Conservation (phyloP, 768 basidiomycete genomes). For the Astraeus odoratus region DNA sequence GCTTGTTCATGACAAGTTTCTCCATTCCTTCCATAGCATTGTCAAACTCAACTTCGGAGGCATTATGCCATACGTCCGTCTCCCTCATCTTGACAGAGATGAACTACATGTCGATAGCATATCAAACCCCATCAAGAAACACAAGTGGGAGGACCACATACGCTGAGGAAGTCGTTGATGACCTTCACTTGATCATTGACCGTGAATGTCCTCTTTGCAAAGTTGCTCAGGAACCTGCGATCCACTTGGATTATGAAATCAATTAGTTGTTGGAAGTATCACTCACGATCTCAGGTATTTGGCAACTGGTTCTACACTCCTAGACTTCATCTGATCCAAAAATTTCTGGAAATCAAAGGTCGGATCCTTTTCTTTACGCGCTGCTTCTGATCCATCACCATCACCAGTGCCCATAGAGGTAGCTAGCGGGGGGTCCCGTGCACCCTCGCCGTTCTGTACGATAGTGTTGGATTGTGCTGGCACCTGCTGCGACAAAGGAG, state of each 20-base stretch:
- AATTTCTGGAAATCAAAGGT: constrained; percentile 93
- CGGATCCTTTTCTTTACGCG: constrained; percentile 32
- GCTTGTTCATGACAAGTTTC: constrained; percentile 97
- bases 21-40: constrained; percentile 99
- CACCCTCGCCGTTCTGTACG: constrained; percentile 1
- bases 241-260: neutral
- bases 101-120: constrained; percentile 49
- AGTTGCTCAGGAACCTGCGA: constrained; percentile 84
- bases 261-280: neutral
- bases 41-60: constrained; percentile 80
- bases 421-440: constrained; percentile 17
- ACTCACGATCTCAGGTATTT: constrained; percentile 93
- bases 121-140: neutral
- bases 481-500: constrained; percentile 4
- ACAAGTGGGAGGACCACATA: constrained; percentile 24
- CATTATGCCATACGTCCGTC: constrained; percentile 75
- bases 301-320: constrained; percentile 84
- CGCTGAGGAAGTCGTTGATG: constrained; percentile 87
- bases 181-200: constrained; percentile 92
- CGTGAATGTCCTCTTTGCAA: constrained; percentile 85
- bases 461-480: constrained; percentile 4
- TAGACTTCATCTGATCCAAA: constrained; percentile 88
- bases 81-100: constrained; percentile 84
- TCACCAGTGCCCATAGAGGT: constrained; percentile 15
- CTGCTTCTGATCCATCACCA: constrained; percentile 25